Evolutionary conservation across 345 rosid genomes (phyloP).

Genomic region (Arabidopsis suecica): DNA sequence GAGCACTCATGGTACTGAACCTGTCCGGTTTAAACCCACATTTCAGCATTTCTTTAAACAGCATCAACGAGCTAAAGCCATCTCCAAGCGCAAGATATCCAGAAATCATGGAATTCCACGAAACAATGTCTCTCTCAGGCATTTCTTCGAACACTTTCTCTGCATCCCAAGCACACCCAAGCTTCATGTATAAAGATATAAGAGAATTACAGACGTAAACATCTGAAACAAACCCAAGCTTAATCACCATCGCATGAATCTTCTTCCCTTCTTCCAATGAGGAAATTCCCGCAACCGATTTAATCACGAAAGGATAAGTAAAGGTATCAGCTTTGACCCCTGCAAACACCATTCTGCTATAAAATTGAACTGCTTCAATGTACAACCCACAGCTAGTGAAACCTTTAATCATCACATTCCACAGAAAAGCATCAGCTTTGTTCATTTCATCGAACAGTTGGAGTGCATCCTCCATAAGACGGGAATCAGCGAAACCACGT

Average conservation of each 20-base stretch:
- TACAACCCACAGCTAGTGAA: constrained; percentile 54
- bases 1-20: constrained; percentile 58
- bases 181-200: constrained; percentile 62
- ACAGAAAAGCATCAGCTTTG: constrained; percentile 52
- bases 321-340: constrained; percentile 58
- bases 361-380: constrained; percentile 52
- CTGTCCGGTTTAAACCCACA: constrained; percentile 55
- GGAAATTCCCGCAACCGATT: constrained; percentile 59
- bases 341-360: constrained; percentile 53
- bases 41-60: constrained; percentile 55
- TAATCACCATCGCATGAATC: constrained; percentile 60
- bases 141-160: constrained; percentile 71
- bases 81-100: constrained; percentile 67
- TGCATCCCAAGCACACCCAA: constrained; percentile 53
- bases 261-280: constrained; percentile 55
- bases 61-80: constrained; percentile 49
- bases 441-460: constrained; percentile 71
- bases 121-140: constrained; percentile 68
- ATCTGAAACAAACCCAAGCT: constrained; percentile 63
- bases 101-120: constrained; percentile 82
- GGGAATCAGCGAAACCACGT: constrained; percentile 40
- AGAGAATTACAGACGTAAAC: constrained; percentile 72
- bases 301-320: constrained; percentile 74
- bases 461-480: constrained; percentile 60
- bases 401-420: constrained; percentile 80